A percentile compares a stretch with the other conserved stretches of the same genome.
Evolutionary conservation across 1,284 basidiomycete species (phyloP).

Genomic region (Peniophora sp.): DNA sequence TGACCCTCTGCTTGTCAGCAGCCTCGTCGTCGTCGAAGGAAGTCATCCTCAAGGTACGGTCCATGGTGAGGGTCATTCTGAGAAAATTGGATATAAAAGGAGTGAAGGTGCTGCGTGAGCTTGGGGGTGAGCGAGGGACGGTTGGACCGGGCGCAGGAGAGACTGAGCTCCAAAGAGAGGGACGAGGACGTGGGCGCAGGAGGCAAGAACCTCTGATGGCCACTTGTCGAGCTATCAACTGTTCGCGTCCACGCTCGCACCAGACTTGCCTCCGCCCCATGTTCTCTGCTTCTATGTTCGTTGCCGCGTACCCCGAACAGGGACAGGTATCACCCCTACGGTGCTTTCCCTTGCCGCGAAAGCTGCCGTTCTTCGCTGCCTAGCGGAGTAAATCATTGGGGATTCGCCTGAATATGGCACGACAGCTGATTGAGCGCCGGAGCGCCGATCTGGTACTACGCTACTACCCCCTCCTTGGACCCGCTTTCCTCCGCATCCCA

Average conservation of each 20-base stretch:
- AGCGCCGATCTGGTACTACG: neutral
- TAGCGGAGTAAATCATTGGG: too few relatives aligned
- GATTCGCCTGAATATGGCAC: too few relatives aligned
- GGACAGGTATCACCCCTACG: too few relatives aligned
- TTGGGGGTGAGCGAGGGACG: slow-evolving; percentile 26
- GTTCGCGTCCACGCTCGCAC: too few relatives aligned
- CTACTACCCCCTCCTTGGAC: neutral
- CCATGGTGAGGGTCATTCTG: slow-evolving; percentile 21
- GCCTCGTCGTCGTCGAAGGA: slow-evolving; percentile 20
- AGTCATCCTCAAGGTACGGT: slow-evolving; percentile 20
- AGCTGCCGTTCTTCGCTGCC: too few relatives aligned
- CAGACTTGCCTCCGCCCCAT: too few relatives aligned
- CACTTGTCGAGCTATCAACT: too few relatives aligned
- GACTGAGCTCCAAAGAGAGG: slow-evolving; percentile 25
- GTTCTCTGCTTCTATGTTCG: too few relatives aligned
- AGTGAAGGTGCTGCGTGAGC: slow-evolving; percentile 28
- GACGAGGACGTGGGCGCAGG: slow-evolving; percentile 11
- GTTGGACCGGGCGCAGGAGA: slow-evolving; percentile 19
- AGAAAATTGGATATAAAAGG: slow-evolving; percentile 17
- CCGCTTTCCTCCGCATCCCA: neutral
- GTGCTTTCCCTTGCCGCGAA: too few relatives aligned
- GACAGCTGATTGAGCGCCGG: too few relatives aligned
- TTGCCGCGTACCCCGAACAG: too few relatives aligned
- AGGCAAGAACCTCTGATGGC: slow-evolving; percentile 8
- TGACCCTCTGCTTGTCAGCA: slow-evolving; percentile 28